phyloP scores from a whole-genome alignment of 1,284 basidiomycete genomes.

The Neonothopanus nambi region DNA sequence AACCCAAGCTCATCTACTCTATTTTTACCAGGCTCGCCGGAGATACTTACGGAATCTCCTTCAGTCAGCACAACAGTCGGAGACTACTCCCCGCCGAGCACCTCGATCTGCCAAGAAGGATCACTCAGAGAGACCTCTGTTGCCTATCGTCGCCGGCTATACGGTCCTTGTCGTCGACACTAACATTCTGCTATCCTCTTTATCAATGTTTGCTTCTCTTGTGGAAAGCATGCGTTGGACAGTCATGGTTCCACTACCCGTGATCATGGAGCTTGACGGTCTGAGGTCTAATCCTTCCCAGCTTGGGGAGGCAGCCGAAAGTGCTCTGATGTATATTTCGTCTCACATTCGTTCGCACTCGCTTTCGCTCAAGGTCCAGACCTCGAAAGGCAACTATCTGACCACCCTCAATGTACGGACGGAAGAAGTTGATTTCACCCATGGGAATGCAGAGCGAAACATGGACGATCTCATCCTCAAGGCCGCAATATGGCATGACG shows the following conservation, averaged over 20 bases:
- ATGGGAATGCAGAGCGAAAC: constrained; percentile 62
- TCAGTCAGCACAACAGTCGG: constrained; percentile 37
- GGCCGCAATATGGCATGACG: constrained; percentile 89
- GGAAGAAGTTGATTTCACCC: constrained; percentile 81
- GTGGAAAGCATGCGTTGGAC: constrained; percentile 87
- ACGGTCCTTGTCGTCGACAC: constrained; percentile 93
- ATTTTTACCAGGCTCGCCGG: constrained; percentile 55
- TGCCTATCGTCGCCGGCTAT: constrained; percentile 82
- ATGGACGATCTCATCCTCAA: constrained; percentile 96
- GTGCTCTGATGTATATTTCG: constrained; percentile 76
- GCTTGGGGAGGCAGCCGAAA: constrained; percentile 71
- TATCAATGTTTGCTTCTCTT: constrained; percentile 71
- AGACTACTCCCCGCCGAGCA: constrained; percentile 38
- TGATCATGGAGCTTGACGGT: constrained; percentile 95
- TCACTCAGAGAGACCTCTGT: constrained; percentile 32
- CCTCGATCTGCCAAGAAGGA: constrained; percentile 27
- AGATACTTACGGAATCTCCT: constrained; percentile 63
- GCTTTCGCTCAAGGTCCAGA: constrained; percentile 88
- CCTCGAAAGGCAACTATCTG: constrained; percentile 93
- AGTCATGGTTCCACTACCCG: constrained; percentile 88
- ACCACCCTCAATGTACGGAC: constrained; percentile 80
- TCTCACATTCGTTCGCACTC: constrained; percentile 76
- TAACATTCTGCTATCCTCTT: constrained; percentile 86
- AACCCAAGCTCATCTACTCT: background rate
- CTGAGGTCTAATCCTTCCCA: constrained; percentile 66